These are phyloP conservation scores for Spathaspora boniae DNA, from an alignment of 805 yeast species.

Conservation along the genomic window DNA sequence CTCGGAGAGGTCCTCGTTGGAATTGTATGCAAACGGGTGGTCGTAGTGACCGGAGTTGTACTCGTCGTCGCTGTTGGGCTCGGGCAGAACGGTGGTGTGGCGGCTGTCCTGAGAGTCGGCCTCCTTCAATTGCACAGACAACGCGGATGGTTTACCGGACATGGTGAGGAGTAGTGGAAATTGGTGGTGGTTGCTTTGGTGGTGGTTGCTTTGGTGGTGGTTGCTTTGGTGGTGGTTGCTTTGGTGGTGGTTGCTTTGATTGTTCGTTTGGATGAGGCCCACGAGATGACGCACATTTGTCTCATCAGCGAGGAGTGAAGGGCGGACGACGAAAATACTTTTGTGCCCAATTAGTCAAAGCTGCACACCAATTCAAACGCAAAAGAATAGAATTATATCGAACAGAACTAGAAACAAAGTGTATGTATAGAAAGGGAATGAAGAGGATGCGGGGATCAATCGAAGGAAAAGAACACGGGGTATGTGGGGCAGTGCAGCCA, in stretches of 20 bases:
- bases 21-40: slow-evolving; percentile 1
- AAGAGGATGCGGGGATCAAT: neutral
- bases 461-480: neutral
- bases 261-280: no score
- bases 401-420: slow-evolving; percentile 5
- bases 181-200: no score
- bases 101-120: no score
- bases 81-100: neutral
- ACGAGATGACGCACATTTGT: no score
- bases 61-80: slow-evolving; percentile 8
- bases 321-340: no score
- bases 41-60: slow-evolving; percentile 7
- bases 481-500: neutral
- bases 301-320: neutral
- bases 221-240: no score
- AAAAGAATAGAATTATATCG: neutral
- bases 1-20: slow-evolving; percentile 21
- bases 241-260: no score
- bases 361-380: neutral
- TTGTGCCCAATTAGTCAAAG: no score
- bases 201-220: no score
- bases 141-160: slow-evolving; percentile 4
- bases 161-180: no score
- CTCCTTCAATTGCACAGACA: slow-evolving; percentile 7
- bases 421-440: neutral